These are phyloP conservation scores for Dichomitus squalens DNA, from an alignment of 1,284 basidiomycete species.

Conservation along the genomic window DNA sequence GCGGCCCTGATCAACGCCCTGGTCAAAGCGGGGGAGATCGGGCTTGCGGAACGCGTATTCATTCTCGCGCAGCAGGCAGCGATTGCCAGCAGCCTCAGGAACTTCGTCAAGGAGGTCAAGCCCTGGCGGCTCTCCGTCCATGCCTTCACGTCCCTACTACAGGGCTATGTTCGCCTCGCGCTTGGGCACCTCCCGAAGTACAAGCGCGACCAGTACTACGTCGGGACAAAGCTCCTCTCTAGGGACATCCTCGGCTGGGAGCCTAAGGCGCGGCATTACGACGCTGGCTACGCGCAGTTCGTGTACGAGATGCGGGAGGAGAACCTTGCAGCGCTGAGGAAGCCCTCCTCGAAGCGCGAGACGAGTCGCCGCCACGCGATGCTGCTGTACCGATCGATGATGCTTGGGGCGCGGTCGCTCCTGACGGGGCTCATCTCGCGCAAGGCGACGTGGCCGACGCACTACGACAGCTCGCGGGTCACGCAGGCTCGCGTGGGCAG, in stretches of 20 bases:
- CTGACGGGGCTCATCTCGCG: constrained; percentile 19
- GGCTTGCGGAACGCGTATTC: constrained; percentile 67
- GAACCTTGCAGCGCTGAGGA: neutral
- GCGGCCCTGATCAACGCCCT: constrained; percentile 61
- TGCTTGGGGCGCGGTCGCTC: constrained; percentile 37
- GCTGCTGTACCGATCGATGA: constrained; percentile 41
- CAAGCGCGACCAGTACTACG: constrained; percentile 2
- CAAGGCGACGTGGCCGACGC: neutral
- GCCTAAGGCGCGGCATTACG: constrained; percentile 25
- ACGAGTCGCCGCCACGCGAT: constrained; percentile 32
- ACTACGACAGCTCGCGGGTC: neutral
- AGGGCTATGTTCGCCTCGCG: constrained; percentile 58
- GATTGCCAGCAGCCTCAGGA: constrained; percentile 47
- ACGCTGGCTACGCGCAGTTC: constrained; percentile 42
- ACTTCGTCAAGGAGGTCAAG: constrained; percentile 27
- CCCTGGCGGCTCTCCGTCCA: constrained; percentile 68
- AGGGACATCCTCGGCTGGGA: constrained; percentile 15
- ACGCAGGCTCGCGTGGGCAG: neutral
- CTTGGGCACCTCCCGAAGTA: constrained; percentile 29
- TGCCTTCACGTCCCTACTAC: constrained; percentile 74
- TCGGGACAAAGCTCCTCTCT: constrained; percentile 8
- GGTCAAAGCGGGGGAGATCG: constrained; percentile 54
- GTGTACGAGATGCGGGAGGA: constrained; percentile 14
- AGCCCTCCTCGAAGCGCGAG: constrained; percentile 20
- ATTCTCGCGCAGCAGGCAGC: constrained; percentile 58